Evolutionary conservation across 441 rosid species (phyloP).

Genomic region (Macaranga tanarius): DNA sequence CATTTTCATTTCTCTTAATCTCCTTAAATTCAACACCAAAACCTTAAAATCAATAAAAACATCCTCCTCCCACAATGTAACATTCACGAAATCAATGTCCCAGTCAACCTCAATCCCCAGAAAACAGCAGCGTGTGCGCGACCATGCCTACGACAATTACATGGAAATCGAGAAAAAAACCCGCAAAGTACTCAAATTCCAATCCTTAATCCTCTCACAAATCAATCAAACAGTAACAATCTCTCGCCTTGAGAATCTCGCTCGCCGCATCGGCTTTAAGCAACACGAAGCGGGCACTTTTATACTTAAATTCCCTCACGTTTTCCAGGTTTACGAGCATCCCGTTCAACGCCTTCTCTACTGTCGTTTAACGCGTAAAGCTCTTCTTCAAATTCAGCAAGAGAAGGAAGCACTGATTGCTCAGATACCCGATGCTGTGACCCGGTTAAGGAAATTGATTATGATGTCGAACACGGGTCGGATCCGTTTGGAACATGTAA

Average conservation of each 20-base stretch:
- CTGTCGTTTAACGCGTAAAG: conserved; percentile 66
- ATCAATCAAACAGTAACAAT: conserved; percentile 57
- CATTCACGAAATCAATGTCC: conserved; percentile 42
- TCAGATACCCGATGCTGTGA: conserved; percentile 61
- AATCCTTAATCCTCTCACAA: conserved; percentile 64
- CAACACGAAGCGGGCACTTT: conserved; percentile 71
- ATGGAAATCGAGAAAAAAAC: conserved; percentile 90
- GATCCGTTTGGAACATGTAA: conserved; percentile 68
- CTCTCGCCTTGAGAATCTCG: conserved; percentile 66
- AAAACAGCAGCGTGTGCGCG: conserved; percentile 74
- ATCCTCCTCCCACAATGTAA: conserved; percentile 2
- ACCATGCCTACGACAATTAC: conserved; percentile 91
- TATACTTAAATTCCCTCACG: conserved; percentile 78
- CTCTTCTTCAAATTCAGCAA: conserved; percentile 57
- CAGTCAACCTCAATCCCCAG: conserved; percentile 80
- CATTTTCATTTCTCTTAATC: conserved; percentile 29
- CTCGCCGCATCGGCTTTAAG: conserved; percentile 78
- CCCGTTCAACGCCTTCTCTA: conserved; percentile 80
- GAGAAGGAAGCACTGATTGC: conserved; percentile 61
- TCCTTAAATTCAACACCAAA: conserved; percentile 34
- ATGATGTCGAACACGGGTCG: conserved; percentile 81
- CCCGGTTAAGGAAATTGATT: conserved; percentile 67
- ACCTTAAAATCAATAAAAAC: background rate
- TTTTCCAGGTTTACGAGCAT: conserved; percentile 82
- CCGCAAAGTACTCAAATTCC: conserved; percentile 73